phyloP scores from a whole-genome alignment of 257 asterid species.

The Voacanga thouarsii region DNA sequence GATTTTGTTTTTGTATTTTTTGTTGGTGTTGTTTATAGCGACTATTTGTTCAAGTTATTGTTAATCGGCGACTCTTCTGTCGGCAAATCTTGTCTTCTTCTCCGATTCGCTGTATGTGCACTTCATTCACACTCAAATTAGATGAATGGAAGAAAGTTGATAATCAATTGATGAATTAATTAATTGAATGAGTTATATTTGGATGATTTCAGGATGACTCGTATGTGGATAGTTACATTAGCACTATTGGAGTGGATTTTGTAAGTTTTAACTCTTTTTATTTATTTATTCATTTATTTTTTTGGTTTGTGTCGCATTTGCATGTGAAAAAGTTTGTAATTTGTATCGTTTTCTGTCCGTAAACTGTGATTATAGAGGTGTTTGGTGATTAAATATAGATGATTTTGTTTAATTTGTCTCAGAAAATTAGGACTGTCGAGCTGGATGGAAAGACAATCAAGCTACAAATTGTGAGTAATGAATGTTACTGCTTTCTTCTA shows the following conservation, averaged over 20 bases:
- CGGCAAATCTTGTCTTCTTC: conserved; percentile 57
- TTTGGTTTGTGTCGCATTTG: neutral
- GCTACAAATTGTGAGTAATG: conserved; percentile 87
- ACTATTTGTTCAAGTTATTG: conserved; percentile 53
- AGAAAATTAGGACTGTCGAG: conserved; percentile 98
- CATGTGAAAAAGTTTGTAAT: neutral
- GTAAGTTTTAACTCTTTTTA: conserved; percentile 37
- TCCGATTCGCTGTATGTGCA: conserved; percentile 50
- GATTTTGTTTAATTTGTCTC: conserved; percentile 16
- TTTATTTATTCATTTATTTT: too few species aligned
- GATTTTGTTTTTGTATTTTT: neutral
- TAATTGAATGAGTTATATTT: neutral
- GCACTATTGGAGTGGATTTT: conserved; percentile 99
- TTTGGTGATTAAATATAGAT: neutral
- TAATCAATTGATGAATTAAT: neutral
- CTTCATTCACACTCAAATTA: conserved; percentile 9
- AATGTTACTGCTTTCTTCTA: neutral
- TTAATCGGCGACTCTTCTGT: conserved; percentile 57
- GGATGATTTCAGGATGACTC: conserved; percentile 76
- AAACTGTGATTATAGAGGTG: neutral
- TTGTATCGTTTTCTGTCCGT: neutral
- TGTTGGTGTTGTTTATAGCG: conserved; percentile 28
- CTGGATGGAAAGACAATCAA: conserved; percentile 91
- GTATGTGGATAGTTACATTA: conserved; percentile 96
- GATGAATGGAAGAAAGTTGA: conserved; percentile 1